Conservation (phyloP, 208 protist genomes). For the Leishmania lainsoni region DNA sequence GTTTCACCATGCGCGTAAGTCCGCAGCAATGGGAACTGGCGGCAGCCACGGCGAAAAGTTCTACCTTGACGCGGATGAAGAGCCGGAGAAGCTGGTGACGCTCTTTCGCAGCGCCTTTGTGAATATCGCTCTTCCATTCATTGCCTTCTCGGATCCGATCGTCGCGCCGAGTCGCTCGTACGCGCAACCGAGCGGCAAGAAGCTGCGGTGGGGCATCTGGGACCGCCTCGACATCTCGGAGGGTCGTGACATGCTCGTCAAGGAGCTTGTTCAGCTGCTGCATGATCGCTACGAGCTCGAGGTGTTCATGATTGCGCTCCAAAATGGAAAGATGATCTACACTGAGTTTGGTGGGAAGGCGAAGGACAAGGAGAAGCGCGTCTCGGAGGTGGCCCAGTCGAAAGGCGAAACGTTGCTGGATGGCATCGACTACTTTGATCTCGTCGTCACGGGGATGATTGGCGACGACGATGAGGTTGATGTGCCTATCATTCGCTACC, state of each 20-base stretch:
- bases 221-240: slow-evolving; percentile 96
- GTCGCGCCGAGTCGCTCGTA: slow-evolving; percentile 60
- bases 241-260: slow-evolving; percentile 93
- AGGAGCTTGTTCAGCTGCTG: slow-evolving; percentile 92
- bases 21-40: background rate
- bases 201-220: slow-evolving; percentile 94
- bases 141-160: slow-evolving; percentile 96
- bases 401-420: slow-evolving; percentile 59
- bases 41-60: slow-evolving; percentile 7
- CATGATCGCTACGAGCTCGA: slow-evolving; percentile 90
- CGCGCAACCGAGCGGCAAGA: slow-evolving; percentile 47
- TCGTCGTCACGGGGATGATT: slow-evolving; percentile 79
- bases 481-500: slow-evolving; percentile 82
- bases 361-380: slow-evolving; percentile 63
- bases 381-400: slow-evolving; percentile 64
- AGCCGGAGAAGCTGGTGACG: slow-evolving; percentile 58
- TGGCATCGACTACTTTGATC: slow-evolving; percentile 70
- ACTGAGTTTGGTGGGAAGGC: slow-evolving; percentile 79
- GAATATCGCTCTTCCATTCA: slow-evolving; percentile 98
- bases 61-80: slow-evolving; percentile 30
- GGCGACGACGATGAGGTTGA: slow-evolving; percentile 81
- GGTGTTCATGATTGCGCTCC: slow-evolving; percentile 92
- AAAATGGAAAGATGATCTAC: slow-evolving; percentile 87
- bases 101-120: slow-evolving; percentile 96
- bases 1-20: slow-evolving; percentile 33